Conservation (phyloP, 495 filamentous ascomycete species). For the Neurospora sp. region DNA sequence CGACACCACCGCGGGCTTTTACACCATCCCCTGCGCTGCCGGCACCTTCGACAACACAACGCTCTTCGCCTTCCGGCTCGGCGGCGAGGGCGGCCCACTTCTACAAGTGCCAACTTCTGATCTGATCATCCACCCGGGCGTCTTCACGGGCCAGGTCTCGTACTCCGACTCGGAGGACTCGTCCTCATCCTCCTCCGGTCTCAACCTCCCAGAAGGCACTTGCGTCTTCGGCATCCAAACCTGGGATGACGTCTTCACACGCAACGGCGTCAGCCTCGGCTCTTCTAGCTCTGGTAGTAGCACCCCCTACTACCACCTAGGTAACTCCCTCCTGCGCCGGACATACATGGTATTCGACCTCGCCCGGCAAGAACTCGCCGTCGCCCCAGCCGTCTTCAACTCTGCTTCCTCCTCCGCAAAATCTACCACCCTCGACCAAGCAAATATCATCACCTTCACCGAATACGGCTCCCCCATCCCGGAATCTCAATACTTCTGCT, state of each 20-base stretch:
- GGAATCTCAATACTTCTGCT: constrained; percentile 11
- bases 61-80: constrained; percentile 47
- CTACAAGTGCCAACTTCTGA: constrained; percentile 59
- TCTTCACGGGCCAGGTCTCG: constrained; percentile 22
- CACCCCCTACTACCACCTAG: constrained; percentile 50
- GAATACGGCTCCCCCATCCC: constrained; percentile 19
- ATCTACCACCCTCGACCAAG: constrained; percentile 7
- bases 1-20: constrained; percentile 28
- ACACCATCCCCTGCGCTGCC: constrained; percentile 57
- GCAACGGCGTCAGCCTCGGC: not conserved
- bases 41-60: constrained; percentile 31
- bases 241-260: not conserved
- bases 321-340: constrained; percentile 74
- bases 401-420: constrained; percentile 35
- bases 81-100: constrained; percentile 36
- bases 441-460: constrained; percentile 21
- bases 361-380: constrained; percentile 60
- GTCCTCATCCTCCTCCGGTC: not conserved
- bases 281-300: constrained; percentile 15
- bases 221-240: constrained; percentile 59
- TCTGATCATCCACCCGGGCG: constrained; percentile 43
- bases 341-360: constrained; percentile 82
- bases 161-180: constrained; percentile 1
- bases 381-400: constrained; percentile 62
- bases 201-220: constrained; percentile 10